A percentile compares a stretch with the other conserved stretches of the same genome.
These are phyloP conservation scores for Penicillium waksmanii DNA, from an alignment of 495 filamentous ascomycete genomes.

Conservation along the genomic window DNA sequence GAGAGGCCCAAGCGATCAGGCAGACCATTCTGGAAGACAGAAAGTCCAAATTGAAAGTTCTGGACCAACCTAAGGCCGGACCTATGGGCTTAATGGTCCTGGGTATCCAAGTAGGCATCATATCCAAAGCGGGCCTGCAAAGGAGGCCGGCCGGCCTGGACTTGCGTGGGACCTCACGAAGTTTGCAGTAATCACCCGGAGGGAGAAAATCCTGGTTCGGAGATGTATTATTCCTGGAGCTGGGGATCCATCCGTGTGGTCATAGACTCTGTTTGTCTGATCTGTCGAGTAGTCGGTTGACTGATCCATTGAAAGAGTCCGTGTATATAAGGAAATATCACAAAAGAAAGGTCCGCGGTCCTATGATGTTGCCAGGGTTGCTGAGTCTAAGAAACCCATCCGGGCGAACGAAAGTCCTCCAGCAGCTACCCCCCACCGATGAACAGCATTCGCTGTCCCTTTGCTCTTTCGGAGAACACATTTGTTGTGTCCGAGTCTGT, in stretches of 20 bases:
- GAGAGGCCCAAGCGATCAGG: neutral
- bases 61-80: neutral
- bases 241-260: neutral
- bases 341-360: constrained; percentile 3
- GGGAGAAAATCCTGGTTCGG: too few relatives aligned
- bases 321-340: constrained; percentile 5
- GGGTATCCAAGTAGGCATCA: neutral
- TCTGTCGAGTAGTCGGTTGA: constrained; percentile 10
- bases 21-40: neutral
- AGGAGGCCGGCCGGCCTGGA: neutral
- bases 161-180: too few relatives aligned
- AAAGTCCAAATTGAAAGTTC: neutral
- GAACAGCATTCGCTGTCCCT: neutral
- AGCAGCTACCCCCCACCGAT: neutral
- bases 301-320: constrained; percentile 4
- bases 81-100: too few relatives aligned
- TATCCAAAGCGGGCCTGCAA: neutral
- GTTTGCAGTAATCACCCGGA: too few relatives aligned
- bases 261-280: constrained; percentile 2
- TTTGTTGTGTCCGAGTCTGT: neutral
- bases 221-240: too few relatives aligned
- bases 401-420: neutral
- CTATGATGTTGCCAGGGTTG: neutral
- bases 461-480: neutral
- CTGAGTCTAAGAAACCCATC: neutral